Evolutionary conservation across 768 basidiomycete genomes (phyloP).

Genomic region (Mycena latifolia): DNA sequence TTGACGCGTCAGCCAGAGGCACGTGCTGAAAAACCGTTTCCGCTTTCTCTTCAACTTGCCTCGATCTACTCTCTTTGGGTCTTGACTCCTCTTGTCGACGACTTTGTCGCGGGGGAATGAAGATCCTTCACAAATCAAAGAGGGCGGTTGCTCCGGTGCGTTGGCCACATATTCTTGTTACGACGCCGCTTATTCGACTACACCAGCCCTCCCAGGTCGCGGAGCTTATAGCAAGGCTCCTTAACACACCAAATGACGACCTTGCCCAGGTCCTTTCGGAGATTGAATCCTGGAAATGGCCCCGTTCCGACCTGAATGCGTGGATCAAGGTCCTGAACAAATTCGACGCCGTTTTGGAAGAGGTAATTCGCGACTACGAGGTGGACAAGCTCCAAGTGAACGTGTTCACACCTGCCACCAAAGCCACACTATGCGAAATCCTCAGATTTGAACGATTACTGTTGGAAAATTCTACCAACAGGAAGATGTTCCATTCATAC

Average conservation of each 20-base stretch:
- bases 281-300: conserved; percentile 92
- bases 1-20: not conserved
- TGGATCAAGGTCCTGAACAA: conserved; percentile 98
- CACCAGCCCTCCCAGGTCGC: conserved; percentile 70
- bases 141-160: conserved; percentile 83
- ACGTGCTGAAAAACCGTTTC: not conserved
- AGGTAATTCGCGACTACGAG: conserved; percentile 85
- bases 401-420: conserved; percentile 80
- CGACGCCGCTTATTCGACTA: conserved; percentile 32
- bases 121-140: conserved; percentile 89
- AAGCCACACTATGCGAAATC: conserved; percentile 83
- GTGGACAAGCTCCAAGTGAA: conserved; percentile 88
- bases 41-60: not conserved
- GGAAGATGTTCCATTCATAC: conserved; percentile 96
- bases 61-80: not conserved
- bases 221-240: conserved; percentile 80
- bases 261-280: conserved; percentile 74
- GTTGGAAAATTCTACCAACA: conserved; percentile 97
- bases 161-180: conserved; percentile 27
- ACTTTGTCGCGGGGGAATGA: conserved; percentile 76
- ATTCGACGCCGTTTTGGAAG: conserved; percentile 91
- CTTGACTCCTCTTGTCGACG: conserved; percentile 37
- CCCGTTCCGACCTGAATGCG: conserved; percentile 94
- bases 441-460: conserved; percentile 90
- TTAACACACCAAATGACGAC: conserved; percentile 76